A percentile compares a stretch with the other conserved stretches of the same genome.
Evolutionary conservation across 345 rosid species (phyloP).

Genomic region (Populus deltoides): DNA sequence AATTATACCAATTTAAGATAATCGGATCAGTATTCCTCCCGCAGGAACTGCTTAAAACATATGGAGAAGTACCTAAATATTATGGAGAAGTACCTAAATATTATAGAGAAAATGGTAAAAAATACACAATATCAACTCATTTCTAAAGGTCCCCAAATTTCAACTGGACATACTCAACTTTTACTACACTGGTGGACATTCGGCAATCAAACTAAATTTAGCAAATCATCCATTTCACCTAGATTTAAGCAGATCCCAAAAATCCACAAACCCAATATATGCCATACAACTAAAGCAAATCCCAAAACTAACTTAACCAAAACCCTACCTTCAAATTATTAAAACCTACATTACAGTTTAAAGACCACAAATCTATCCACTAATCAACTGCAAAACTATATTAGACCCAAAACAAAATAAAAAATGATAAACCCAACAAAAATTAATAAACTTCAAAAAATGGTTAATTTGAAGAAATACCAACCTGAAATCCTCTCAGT

Average conservation of each 20-base stretch:
- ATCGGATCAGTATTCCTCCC: neutral
- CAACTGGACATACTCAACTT: neutral
- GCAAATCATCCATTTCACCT: no score
- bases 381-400: neutral
- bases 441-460: neutral
- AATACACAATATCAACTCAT: no score
- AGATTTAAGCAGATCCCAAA: no score
- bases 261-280: no score
- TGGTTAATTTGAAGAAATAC: conserved; percentile 1
- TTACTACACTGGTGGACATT: neutral
- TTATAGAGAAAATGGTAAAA: neutral
- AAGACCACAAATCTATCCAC: conserved; percentile 4
- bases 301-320: neutral
- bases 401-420: neutral
- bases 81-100: neutral
- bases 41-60: neutral
- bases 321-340: neutral
- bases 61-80: neutral
- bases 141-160: neutral
- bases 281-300: no score
- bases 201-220: neutral
- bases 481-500: conserved; percentile 91
- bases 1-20: neutral
- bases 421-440: neutral
- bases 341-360: neutral